Base-by-base conservation (phyloP, 305 asterid genomes). In the Solanum chacoense region DNA sequence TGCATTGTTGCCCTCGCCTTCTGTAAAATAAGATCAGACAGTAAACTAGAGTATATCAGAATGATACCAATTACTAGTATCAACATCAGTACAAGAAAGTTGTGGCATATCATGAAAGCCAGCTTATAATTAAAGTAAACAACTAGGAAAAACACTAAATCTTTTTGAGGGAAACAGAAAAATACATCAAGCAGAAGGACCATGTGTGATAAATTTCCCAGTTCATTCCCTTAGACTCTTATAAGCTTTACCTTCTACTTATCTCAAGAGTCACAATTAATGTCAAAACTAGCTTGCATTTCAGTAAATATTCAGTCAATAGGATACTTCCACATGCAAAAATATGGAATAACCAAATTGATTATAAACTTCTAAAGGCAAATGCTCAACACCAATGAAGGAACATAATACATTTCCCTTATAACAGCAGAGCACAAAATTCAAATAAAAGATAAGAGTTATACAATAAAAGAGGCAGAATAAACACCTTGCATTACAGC, bases 1-100 rank as follows among this genome's bases (percentile, higher is more conserved):
- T 85, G 81, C 67, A 85, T 85, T 63, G 28, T 40, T 88, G 34
- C 72, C 89, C 86, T 86, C 89, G n/a, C 86, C 74, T 84, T 87
- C 91, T 91, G 85, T 63, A 50, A 79, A 79, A 85, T 26, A 65
- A 88, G 42, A 76, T 40, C 45, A 89, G 73, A 14, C 13, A 67
- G 32, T 36, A 16, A 29, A 67, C 88, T 26, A 11, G 67, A 77
- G 72, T 18, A 65, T 38, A 34, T 24, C 89, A 79, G 50, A 29
- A 31, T 72, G 50, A 40, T 26, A 86, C 71, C 86, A 55, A 20
- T 4, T 29, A 7, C 8, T 55, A 55, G 20, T 18, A 20, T 3
- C 22, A 83, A 83, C 73, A 29, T 50, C 42, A 55, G 45, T 31
- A 6, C 73, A 31, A 55, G 31, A 31, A 55, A 12, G 45, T 20